phyloP scores from a whole-genome alignment of 352 stramenopile species.

The Pythium dissimile region DNA sequence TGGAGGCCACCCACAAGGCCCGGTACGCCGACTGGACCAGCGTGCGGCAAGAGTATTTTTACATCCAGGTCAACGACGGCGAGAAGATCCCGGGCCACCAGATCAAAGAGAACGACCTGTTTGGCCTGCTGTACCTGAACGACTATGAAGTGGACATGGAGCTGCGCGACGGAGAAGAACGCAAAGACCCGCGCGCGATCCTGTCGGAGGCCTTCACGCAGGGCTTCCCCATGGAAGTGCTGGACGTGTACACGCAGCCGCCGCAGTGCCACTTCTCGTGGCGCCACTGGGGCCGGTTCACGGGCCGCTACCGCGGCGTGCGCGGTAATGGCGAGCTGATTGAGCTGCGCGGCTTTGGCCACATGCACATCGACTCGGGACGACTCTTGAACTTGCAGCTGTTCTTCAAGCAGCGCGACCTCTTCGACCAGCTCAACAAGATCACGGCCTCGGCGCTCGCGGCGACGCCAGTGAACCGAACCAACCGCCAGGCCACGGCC shows the following conservation, averaged over 20 bases:
- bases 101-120: slow-evolving; percentile 62
- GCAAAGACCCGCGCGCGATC: slow-evolving; percentile 43
- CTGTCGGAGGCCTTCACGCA: slow-evolving; percentile 65
- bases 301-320: slow-evolving; percentile 56
- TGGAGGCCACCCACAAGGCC: slow-evolving; percentile 75
- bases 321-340: slow-evolving; percentile 55
- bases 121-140: slow-evolving; percentile 61
- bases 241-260: slow-evolving; percentile 74
- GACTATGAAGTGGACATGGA: slow-evolving; percentile 34
- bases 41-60: slow-evolving; percentile 55
- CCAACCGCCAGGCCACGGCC: slow-evolving; percentile 3
- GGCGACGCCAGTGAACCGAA: not conserved
- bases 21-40: slow-evolving; percentile 59
- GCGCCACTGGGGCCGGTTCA: slow-evolving; percentile 77
- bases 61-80: slow-evolving; percentile 72
- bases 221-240: slow-evolving; percentile 77
- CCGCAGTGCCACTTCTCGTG: slow-evolving; percentile 77
- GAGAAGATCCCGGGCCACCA: slow-evolving; percentile 30
- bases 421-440: slow-evolving; percentile 44
- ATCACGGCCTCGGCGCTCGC: slow-evolving; percentile 18
- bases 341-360: slow-evolving; percentile 66
- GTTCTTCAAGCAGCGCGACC: slow-evolving; percentile 68
- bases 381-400: slow-evolving; percentile 49
- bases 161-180: slow-evolving; percentile 33
- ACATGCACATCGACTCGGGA: slow-evolving; percentile 57